Evolutionary conservation across 164 flowering plant genomes (phyloP).

Genomic region (Paratinospora sagittata): DNA sequence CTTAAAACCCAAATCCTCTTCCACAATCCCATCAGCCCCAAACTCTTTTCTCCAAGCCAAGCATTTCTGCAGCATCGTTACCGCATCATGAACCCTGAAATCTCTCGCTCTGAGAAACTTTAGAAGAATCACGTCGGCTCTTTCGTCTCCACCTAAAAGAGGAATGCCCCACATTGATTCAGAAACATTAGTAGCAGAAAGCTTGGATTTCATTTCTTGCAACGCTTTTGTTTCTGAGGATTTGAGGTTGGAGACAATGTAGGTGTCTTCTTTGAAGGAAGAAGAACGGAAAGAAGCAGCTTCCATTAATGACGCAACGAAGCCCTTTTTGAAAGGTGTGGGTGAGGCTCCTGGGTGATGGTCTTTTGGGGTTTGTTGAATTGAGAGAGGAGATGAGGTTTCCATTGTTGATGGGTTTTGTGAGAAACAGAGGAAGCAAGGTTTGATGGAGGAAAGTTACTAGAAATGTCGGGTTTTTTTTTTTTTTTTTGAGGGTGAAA

Average conservation of each 20-base stretch:
- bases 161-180: constrained; percentile 74
- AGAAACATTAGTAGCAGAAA: constrained; percentile 26
- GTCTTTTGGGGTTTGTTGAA: constrained; percentile 25
- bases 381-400: constrained; percentile 29
- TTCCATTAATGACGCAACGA: constrained; percentile 61
- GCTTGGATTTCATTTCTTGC: constrained; percentile 54
- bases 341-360: constrained; percentile 31
- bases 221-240: constrained; percentile 66
- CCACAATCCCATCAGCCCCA: constrained; percentile 49
- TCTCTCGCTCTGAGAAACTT: constrained; percentile 92
- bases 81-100: constrained; percentile 53
- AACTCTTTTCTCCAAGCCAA: constrained; percentile 75
- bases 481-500: not conserved
- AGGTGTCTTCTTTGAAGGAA: constrained; percentile 81
- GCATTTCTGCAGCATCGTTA: constrained; percentile 58
- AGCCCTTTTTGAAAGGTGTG: constrained; percentile 52
- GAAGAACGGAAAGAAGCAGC: constrained; percentile 50
- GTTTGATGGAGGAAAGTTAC: not conserved
- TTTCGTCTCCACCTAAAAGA: constrained; percentile 45
- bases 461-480: not conserved
- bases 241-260: constrained; percentile 58
- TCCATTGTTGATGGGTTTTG: constrained; percentile 14
- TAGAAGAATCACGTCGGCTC: constrained; percentile 68
- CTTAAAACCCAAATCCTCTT: constrained; percentile 77
- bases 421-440: not conserved